Base-by-base conservation (phyloP, 2,329 filamentous ascomycete genomes). In the Zymoseptoria crescenta region DNA sequence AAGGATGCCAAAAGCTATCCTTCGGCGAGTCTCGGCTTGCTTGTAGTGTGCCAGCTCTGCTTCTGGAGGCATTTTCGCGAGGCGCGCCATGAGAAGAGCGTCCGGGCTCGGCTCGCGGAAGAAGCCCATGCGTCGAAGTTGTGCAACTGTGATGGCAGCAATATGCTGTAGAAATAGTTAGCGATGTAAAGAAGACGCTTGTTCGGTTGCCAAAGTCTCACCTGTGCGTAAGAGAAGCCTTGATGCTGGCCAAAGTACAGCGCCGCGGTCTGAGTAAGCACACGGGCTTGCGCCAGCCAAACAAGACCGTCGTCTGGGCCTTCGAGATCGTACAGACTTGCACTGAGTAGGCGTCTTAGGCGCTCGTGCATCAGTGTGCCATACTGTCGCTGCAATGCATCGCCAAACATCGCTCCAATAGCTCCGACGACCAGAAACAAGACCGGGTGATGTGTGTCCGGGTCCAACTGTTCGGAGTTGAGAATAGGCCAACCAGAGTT, bases 171-270 rank as follows among this genome's bases (percentile, higher is more conserved):
- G 49, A 2, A 2, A 8, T 9, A 13, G 29, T 58, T 3, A 58
- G 56, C 19, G 4, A 8, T 28, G 35, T 24, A 21, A 1, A 9
- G 6, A 30, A 29, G 51, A n/a, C 10, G 27, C 16, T 16, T n/a
- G 20, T 4, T 24, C n/a, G n/a, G 6, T 10, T 20, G 3, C 10
- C 2, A 28, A 8, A 28, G 24, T 4, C 57, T 9, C 49, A 56
- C 57, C 54, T 59, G 62, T 28, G 62, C 60, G 29, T 62, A 62
- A 29, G 57, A 60, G 30, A 62, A 64, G 49, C 59, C 59, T 54
- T 62, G 59, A n/a, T 62, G 57, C 28, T 64, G 62, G 8, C 60
- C 62, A 54, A 64, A 64, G 56, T 64, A 64, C 16, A 64, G 41
- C 27, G 60, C 57, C 35, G 62, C 57, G 2, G 60, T 56, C 45